Conservation (phyloP, 1,284 basidiomycete genomes). For the Microbotryomycetes sp. region DNA sequence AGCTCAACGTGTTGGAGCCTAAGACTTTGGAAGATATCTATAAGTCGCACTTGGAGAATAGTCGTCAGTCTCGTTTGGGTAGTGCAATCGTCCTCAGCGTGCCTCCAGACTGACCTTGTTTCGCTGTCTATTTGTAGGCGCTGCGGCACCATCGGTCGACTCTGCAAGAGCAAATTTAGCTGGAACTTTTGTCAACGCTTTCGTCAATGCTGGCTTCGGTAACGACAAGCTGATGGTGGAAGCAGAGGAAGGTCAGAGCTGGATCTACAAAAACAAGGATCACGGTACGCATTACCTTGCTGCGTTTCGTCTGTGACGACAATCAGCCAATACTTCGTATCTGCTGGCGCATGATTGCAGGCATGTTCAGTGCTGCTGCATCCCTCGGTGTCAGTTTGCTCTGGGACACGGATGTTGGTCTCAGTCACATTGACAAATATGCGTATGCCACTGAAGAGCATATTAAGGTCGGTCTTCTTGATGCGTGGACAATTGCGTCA, state of each 20-base stretch:
- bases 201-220: constrained; percentile 97
- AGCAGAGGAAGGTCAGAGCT: constrained; percentile 90
- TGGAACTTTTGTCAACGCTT: constrained; percentile 96
- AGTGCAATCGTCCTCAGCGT: neutral
- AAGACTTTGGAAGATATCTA: constrained; percentile 95
- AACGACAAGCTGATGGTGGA: constrained; percentile 98
- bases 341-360: constrained; percentile 45
- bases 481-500: neutral
- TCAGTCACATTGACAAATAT: constrained; percentile 95
- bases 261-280: constrained; percentile 99
- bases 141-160: constrained; percentile 63
- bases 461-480: constrained; percentile 62
- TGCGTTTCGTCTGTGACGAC: neutral
- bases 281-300: constrained; percentile 55
- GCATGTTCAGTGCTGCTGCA: constrained; percentile 94
- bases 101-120: constrained; percentile 30
- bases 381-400: constrained; percentile 86
- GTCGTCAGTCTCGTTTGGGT: constrained; percentile 50
- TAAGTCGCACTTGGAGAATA: constrained; percentile 90
- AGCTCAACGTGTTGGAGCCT: constrained; percentile 82
- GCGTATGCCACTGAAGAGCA: constrained; percentile 93
- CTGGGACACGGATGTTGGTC: constrained; percentile 94
- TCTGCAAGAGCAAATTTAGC: constrained; percentile 93
- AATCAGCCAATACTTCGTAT: too few relatives aligned
- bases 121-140: constrained; percentile 11